Evolutionary conservation across 2,329 filamentous ascomycete genomes (phyloP).

Genomic region (Thielaviopsis populi): DNA sequence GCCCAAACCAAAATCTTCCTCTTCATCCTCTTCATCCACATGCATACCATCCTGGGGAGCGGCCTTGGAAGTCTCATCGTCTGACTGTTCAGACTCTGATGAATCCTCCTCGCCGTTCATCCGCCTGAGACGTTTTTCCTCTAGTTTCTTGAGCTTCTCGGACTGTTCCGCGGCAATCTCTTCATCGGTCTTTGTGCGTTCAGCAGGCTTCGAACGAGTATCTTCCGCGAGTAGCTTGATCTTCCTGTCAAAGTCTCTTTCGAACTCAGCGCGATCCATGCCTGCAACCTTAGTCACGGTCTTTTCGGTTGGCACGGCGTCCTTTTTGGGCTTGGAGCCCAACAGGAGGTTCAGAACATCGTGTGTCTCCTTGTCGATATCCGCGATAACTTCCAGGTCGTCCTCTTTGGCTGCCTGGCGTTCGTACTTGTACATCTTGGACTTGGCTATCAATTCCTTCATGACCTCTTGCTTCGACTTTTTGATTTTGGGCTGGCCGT

Average conservation of each 20-base stretch:
- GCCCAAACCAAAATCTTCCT: slow-evolving; percentile 46
- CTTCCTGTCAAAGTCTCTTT: slow-evolving; percentile 76
- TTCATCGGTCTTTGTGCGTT: slow-evolving; percentile 82
- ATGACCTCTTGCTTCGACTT: slow-evolving; percentile 96
- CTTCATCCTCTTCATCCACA: slow-evolving; percentile 30
- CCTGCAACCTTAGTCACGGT: slow-evolving; percentile 27
- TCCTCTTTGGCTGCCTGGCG: slow-evolving; percentile 84
- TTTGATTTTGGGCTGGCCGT: slow-evolving; percentile 60
- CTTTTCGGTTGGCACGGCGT: slow-evolving; percentile 6
- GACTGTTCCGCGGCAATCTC: slow-evolving; percentile 69
- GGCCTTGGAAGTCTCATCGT: slow-evolving; percentile 12
- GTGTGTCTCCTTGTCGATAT: slow-evolving; percentile 70
- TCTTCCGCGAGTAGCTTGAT: slow-evolving; percentile 74
- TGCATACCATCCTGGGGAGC: not conserved
- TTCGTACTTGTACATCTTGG: slow-evolving; percentile 88
- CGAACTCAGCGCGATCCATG: slow-evolving; percentile 52
- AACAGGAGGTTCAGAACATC: slow-evolving; percentile 59
- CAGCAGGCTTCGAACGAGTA: slow-evolving; percentile 67
- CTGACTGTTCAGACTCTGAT: slow-evolving; percentile 39
- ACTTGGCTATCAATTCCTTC: slow-evolving; percentile 95
- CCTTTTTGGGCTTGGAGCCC: slow-evolving; percentile 23
- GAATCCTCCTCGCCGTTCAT: slow-evolving; percentile 73
- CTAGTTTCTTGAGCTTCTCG: slow-evolving; percentile 59
- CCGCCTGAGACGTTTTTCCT: slow-evolving; percentile 64
- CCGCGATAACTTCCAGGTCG: slow-evolving; percentile 71